Percentiles rank a stretch among this genome's conserved stretches.
These are phyloP conservation scores for Cyclotella cryptica DNA, from an alignment of 108 stramenopile species.

Conservation along the genomic window DNA sequence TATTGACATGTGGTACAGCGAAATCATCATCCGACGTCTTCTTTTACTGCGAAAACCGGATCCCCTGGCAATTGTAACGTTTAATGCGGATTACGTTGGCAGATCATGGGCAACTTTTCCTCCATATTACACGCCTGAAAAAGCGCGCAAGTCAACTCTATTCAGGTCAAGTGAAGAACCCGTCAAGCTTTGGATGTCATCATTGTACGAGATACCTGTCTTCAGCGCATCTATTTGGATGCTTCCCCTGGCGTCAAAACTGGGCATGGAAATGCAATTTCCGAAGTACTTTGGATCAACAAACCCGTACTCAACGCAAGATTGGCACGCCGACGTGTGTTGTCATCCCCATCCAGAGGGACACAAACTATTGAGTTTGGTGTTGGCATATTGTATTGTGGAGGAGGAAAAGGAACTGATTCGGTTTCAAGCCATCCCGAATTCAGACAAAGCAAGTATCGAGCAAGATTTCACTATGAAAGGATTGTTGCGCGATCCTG, in stretches of 20 bases:
- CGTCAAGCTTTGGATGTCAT: constrained; percentile 33
- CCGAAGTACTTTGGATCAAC: constrained; percentile 3
- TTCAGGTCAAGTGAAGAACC: constrained; percentile 38
- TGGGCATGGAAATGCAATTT: constrained; percentile 31
- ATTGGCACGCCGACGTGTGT: constrained; percentile 39
- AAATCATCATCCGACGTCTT: constrained; percentile 32
- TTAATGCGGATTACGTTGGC: constrained; percentile 47
- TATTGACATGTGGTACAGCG: constrained; percentile 23
- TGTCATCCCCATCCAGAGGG: constrained; percentile 36
- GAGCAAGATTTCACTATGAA: constrained; percentile 41
- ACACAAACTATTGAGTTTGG: constrained; percentile 32
- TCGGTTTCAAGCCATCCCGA: not conserved
- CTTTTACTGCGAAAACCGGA: constrained; percentile 47
- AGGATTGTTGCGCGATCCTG: constrained; percentile 34
- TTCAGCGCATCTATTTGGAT: constrained; percentile 45
- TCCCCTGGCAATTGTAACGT: constrained; percentile 41
- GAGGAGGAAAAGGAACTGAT: constrained; percentile 44
- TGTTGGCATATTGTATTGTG: constrained; percentile 36
- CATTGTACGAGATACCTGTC: constrained; percentile 47
- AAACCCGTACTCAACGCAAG: constrained; percentile 25
- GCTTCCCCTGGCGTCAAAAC: constrained; percentile 44
- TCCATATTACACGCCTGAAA: not conserved
- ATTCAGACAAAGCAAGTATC: constrained; percentile 17
- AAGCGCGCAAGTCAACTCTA: constrained; percentile 1
- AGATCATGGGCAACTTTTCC: constrained; percentile 20